Percentiles rank a stretch among this genome's conserved stretches.
phyloP scores from a whole-genome alignment of 2,329 filamentous ascomycete species.

The Dryadomyces quercus-mongolicae region DNA sequence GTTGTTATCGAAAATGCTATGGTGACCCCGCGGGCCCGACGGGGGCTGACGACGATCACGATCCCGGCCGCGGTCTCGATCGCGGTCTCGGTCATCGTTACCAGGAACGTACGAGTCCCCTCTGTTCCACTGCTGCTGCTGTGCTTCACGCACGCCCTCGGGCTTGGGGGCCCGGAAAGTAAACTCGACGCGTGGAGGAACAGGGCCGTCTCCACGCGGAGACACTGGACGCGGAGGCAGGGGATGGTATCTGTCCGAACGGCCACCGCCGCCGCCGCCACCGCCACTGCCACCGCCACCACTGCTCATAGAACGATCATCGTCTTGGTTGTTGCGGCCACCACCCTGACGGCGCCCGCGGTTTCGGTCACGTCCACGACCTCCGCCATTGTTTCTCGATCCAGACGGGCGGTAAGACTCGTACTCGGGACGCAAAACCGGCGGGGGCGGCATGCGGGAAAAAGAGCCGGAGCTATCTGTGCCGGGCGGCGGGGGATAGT shows the following conservation, averaged over 20 bases:
- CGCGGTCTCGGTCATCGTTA: not conserved
- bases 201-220: not conserved
- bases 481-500: slow-evolving; percentile 11
- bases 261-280: not conserved
- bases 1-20: not conserved
- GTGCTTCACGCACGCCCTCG: slow-evolving; percentile 32
- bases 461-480: slow-evolving; percentile 1
- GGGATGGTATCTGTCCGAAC: not conserved
- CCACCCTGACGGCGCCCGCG: not conserved
- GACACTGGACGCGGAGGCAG: not conserved
- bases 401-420: slow-evolving; percentile 1
- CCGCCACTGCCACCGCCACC: not conserved
- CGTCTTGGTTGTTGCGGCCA: not conserved
- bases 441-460: slow-evolving; percentile 5
- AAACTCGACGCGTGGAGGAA: slow-evolving; percentile 36
- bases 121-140: slow-evolving; percentile 22
- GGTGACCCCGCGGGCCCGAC: slow-evolving; percentile 7
- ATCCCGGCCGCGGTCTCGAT: not conserved
- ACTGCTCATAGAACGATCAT: not conserved
- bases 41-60: not conserved
- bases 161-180: slow-evolving; percentile 43
- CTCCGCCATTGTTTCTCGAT: not conserved
- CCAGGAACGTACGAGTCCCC: slow-evolving; percentile 25
- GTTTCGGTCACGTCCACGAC: not conserved
- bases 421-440: not conserved